Base-by-base conservation (phyloP, 208 protist genomes). In the Tritrichomonas musculus region DNA sequence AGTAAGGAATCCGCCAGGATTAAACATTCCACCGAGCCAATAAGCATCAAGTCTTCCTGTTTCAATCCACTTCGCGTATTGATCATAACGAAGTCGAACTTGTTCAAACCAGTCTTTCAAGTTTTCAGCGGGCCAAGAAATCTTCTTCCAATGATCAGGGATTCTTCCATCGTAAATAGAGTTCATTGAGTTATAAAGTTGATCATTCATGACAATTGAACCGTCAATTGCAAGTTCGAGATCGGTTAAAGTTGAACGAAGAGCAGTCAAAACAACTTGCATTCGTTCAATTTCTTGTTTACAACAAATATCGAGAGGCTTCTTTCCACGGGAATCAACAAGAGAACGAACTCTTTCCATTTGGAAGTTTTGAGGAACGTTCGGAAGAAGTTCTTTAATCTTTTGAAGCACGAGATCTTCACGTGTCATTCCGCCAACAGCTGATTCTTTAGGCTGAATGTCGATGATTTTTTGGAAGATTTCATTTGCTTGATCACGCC, bases 11-110 rank as follows among this genome's bases (percentile, higher is more conserved):
- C 98, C 97, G 60, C 92, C 97, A 69, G 98, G 98, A 96, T 99
- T 99, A 96, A 99, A 99, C 96, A 99, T 99, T 84, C 98, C 98
- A n/a, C 97, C 94, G 33, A 95, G 75, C 98, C 98, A 99, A 96
- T 97, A 99, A 72, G 97, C 96, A 77, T 95, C 95, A 57, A 98
- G 98, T 0, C 97, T 96, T 20, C 97, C 98, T 25, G 95, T 96
- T 65, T 88, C 82, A 27, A 98, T 95, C 98, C 98, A 99, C 41
- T 77, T 95, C 93, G 97, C 96, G 92, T 98, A 96, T 96, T 99
- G 98, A 95, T 99, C 96, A 93, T 97, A 96, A 36, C 98, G 96
- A 17, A 95, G 95, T 72, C 98, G 94, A 30, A 99, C 95, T 94
- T 98, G 97, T 33, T 93, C 95, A 73, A 99, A 98, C 98, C 98